phyloP scores from a whole-genome alignment of 768 basidiomycete genomes.

The Lentinula detonsa region DNA sequence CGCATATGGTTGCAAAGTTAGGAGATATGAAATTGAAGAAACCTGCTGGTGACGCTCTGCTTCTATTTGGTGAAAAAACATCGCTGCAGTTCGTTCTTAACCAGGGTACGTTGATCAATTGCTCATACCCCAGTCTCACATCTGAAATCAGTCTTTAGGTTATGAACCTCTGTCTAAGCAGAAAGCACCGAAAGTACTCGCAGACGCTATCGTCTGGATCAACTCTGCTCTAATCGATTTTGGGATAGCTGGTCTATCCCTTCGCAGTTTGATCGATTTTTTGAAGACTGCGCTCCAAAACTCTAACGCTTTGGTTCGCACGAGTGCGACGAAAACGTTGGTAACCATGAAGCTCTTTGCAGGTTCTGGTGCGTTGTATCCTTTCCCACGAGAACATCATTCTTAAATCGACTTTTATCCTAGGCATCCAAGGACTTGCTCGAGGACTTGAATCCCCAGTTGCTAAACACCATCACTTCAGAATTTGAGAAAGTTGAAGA shows the following conservation, averaged over 20 bases:
- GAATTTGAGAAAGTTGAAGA: conserved; percentile 94
- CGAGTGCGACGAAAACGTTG: conserved; percentile 87
- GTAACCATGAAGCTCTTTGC: conserved; percentile 91
- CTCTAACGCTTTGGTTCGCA: conserved; percentile 90
- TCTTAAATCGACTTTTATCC: conserved; percentile 1
- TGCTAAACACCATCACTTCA: conserved; percentile 80
- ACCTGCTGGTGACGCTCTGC: conserved; percentile 85
- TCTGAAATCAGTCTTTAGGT: conserved; percentile 35
- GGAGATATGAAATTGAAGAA: conserved; percentile 97
- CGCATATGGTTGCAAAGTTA: conserved; percentile 86
- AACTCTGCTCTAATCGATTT: conserved; percentile 85
- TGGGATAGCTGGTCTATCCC: conserved; percentile 80
- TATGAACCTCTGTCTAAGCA: conserved; percentile 93
- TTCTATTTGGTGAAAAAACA: conserved; percentile 82
- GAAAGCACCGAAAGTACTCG: conserved; percentile 95
- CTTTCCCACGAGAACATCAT: neutral
- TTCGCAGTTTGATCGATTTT: conserved; percentile 85
- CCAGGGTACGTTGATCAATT: conserved; percentile 56
- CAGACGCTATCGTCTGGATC: conserved; percentile 87
- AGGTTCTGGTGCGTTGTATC: conserved; percentile 58
- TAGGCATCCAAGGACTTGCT: conserved; percentile 87
- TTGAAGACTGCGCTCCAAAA: conserved; percentile 83
- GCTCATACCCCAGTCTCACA: neutral
- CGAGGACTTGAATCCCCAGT: conserved; percentile 91
- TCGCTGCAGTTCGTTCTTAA: conserved; percentile 91